Evolutionary conservation across 768 basidiomycete genomes (phyloP).

Genomic region (Phaeolepiota aurea): DNA sequence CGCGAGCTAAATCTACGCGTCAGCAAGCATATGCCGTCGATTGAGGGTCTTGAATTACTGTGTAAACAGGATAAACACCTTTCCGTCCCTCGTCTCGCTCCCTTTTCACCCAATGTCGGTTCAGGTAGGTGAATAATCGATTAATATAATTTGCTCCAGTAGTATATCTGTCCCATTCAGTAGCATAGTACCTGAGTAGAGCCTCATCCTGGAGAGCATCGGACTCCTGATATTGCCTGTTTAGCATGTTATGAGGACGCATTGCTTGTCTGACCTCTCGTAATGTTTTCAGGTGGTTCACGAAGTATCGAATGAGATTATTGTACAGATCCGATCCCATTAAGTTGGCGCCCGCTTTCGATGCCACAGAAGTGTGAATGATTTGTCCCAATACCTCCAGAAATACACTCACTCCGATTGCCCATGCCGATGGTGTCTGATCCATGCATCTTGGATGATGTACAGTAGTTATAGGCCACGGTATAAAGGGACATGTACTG

Average conservation of each 20-base stretch:
- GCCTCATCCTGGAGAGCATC: constrained; percentile 81
- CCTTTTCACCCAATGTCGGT: constrained; percentile 98
- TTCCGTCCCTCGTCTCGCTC: constrained; percentile 96
- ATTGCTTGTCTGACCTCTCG: constrained; percentile 26
- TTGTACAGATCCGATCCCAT: constrained; percentile 98
- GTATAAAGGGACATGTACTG: constrained; percentile 88
- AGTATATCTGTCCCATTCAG: constrained; percentile 95
- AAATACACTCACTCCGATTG: constrained; percentile 54
- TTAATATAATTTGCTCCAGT: constrained; percentile 97
- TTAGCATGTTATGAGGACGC: constrained; percentile 8
- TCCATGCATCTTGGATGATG: constrained; percentile 71
- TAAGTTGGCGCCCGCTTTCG: constrained; percentile 78
- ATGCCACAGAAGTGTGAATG: constrained; percentile 15
- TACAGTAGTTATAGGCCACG: constrained; percentile 97
- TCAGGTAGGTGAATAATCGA: constrained; percentile 94
- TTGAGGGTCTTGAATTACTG: constrained; percentile 35
- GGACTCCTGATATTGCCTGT: constrained; percentile 42
- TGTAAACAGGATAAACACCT: constrained; percentile 92
- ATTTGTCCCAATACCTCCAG: constrained; percentile 14
- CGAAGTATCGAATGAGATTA: constrained; percentile 88
- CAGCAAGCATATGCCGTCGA: not conserved
- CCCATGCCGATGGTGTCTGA: constrained; percentile 42
- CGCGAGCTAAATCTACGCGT: constrained; percentile 56
- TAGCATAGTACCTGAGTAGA: constrained; percentile 83
- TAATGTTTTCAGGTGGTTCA: constrained; percentile 68